These are phyloP conservation scores for Stenogyne calaminthoides DNA, from an alignment of 305 asterid genomes.

Conservation along the genomic window DNA sequence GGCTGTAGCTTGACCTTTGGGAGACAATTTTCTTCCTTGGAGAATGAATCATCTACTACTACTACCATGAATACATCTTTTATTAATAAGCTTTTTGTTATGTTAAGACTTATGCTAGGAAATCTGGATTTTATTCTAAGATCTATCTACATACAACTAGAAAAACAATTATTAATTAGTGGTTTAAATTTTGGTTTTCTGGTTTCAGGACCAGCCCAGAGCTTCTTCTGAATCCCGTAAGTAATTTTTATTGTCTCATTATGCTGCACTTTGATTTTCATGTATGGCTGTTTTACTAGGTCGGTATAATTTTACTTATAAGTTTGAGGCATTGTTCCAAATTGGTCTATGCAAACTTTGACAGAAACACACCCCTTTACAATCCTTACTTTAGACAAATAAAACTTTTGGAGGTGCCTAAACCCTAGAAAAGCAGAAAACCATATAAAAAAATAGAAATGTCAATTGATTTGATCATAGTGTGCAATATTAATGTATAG, in stretches of 20 bases:
- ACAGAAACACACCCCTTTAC: background rate
- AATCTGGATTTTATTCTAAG: conserved; percentile 10
- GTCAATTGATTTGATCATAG: conserved; percentile 7
- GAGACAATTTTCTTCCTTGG: background rate
- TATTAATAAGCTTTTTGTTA: conserved; percentile 1
- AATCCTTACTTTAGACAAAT: background rate
- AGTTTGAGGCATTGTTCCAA: background rate
- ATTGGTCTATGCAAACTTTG: background rate
- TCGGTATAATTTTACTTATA: background rate
- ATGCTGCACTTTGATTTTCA: conserved; percentile 29
- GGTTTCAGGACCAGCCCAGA: conserved; percentile 93
- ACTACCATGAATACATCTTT: conserved; percentile 3
- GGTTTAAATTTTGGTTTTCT: conserved; percentile 31
- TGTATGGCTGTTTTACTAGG: conserved; percentile 1
- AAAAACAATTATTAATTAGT: background rate
- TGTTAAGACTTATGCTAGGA: conserved; percentile 19
- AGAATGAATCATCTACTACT: conserved; percentile 10
- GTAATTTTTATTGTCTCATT: conserved; percentile 36
- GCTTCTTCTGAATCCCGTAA: conserved; percentile 94
- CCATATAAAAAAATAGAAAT: background rate
- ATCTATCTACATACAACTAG: background rate
- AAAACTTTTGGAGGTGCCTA: conserved; percentile 10
- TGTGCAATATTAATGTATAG: conserved; percentile 5
- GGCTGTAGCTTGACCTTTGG: conserved; percentile 27
- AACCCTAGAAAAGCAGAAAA: background rate